Evolutionary conservation across 257 asterid genomes (phyloP).

Genomic region (Solanum boliviense): DNA sequence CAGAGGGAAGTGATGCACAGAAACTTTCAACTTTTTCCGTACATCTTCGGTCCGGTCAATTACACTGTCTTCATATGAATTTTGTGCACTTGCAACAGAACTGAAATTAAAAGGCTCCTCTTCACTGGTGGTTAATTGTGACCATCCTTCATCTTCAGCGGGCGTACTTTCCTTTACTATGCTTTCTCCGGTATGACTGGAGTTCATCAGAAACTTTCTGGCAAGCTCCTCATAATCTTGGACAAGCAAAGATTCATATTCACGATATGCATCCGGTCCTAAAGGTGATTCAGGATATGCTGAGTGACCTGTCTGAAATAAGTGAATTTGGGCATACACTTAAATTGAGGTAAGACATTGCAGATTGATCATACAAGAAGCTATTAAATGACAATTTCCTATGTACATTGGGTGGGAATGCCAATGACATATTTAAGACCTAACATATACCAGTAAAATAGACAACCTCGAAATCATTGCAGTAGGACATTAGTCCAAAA

Average conservation of each 20-base stretch:
- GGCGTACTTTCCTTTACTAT: slow-evolving; percentile 17
- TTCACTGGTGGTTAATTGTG: slow-evolving; percentile 45
- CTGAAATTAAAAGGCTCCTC: slow-evolving; percentile 30
- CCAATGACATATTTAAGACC: neutral
- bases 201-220: slow-evolving; percentile 32
- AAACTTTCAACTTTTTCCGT: slow-evolving; percentile 47
- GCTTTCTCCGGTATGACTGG: slow-evolving; percentile 16
- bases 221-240: slow-evolving; percentile 90
- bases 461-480: neutral
- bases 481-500: neutral
- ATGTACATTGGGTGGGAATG: neutral
- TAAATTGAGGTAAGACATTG: neutral
- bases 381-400: neutral
- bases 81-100: slow-evolving; percentile 24
- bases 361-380: neutral
- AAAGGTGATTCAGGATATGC: slow-evolving; percentile 94
- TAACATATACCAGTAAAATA: neutral
- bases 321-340: neutral
- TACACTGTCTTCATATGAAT: slow-evolving; percentile 24
- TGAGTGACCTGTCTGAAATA: slow-evolving; percentile 73
- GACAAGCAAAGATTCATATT: slow-evolving; percentile 72
- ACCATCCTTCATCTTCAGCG: slow-evolving; percentile 69
- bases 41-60: slow-evolving; percentile 31
- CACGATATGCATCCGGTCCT: slow-evolving; percentile 93
- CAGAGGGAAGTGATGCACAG: slow-evolving; percentile 85